Evolutionary conservation across 2,329 filamentous ascomycete species (phyloP).

Genomic region (Beauveria australis): DNA sequence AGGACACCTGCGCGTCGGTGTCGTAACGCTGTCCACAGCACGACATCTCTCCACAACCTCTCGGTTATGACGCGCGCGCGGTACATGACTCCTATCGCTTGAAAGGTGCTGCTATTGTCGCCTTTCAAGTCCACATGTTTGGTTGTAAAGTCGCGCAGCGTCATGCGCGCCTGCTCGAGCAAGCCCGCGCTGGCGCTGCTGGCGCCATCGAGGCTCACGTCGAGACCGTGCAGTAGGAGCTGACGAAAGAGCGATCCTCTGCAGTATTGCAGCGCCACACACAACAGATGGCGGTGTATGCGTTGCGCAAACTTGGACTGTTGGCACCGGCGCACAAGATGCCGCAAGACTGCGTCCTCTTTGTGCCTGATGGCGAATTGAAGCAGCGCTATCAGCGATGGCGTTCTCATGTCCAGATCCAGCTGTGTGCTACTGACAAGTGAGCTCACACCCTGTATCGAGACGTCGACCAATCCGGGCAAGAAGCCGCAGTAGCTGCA

Average conservation of each 20-base stretch:
- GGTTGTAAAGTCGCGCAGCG: neutral
- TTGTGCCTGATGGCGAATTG: neutral
- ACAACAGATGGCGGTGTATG: neutral
- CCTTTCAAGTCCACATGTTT: neutral
- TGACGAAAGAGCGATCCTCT: neutral
- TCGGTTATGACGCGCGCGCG: neutral
- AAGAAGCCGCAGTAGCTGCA: neutral
- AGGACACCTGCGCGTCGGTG: neutral
- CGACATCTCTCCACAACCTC: neutral
- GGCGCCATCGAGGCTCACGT: neutral
- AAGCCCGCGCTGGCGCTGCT: neutral
- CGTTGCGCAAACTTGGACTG: neutral
- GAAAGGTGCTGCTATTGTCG: neutral
- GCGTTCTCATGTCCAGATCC: neutral
- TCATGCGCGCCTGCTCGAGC: neutral
- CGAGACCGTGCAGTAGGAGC: neutral
- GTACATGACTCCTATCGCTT: neutral
- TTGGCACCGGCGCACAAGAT: neutral
- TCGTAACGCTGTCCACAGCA: neutral
- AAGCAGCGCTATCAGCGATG: neutral
- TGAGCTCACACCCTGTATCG: no score
- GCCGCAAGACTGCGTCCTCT: neutral
- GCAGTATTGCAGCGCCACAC: neutral
- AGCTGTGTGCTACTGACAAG: neutral
- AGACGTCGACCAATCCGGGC: neutral